phyloP scores from a whole-genome alignment of 768 basidiomycete species.

The Serendipita sp. region DNA sequence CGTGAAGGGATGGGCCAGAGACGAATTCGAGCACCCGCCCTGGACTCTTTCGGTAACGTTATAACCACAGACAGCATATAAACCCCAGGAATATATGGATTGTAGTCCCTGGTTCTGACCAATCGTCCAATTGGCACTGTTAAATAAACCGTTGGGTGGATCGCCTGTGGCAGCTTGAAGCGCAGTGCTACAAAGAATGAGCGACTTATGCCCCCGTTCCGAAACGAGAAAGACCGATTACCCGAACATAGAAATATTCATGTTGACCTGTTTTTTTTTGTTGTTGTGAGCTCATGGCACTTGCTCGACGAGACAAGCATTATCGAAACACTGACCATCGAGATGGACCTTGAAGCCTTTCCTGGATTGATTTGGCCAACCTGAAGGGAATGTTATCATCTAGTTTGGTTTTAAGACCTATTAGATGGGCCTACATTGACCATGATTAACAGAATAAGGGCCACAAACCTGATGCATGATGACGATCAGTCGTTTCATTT shows the following conservation, averaged over 20 bases:
- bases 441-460: conserved; percentile 54
- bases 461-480: conserved; percentile 27
- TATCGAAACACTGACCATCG: conserved; percentile 39
- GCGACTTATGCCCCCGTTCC: not conserved
- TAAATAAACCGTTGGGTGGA: conserved; percentile 47
- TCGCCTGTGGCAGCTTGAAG: conserved; percentile 35
- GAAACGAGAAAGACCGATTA: conserved; percentile 21
- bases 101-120: conserved; percentile 42
- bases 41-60: conserved; percentile 29
- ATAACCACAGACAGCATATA: conserved; percentile 68
- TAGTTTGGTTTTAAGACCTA: conserved; percentile 6
- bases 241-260: conserved; percentile 62
- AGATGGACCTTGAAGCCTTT: conserved; percentile 49
- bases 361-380: conserved; percentile 73
- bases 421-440: conserved; percentile 40
- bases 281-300: not conserved
- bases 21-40: conserved; percentile 50
- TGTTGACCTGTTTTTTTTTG: conserved; percentile 31
- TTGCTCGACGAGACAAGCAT: not conserved
- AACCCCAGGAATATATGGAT: conserved; percentile 59
- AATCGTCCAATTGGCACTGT: conserved; percentile 53
- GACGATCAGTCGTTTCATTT: not conserved
- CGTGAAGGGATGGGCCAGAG: conserved; percentile 40
- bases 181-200: conserved; percentile 8
- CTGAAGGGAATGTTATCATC: conserved; percentile 26